phyloP scores from a whole-genome alignment of 139 green algal genomes.

The Ulvella scutata region DNA sequence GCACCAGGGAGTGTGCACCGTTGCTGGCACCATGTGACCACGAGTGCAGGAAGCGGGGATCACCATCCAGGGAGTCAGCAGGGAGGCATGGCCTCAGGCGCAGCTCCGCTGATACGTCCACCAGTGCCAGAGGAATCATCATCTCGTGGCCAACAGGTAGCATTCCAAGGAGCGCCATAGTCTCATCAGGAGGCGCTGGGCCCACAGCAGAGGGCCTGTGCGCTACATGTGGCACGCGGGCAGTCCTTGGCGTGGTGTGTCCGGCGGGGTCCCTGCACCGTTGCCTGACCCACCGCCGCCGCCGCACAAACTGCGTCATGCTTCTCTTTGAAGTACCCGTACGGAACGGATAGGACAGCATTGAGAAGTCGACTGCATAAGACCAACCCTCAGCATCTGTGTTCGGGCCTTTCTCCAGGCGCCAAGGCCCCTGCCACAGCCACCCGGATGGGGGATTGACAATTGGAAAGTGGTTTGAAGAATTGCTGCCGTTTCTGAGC shows the following conservation, averaged over 20 bases:
- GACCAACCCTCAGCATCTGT: background rate
- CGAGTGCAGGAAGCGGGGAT: background rate
- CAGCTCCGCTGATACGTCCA: background rate
- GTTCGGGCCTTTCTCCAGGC: background rate
- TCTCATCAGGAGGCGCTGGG: background rate
- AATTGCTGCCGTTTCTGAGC: background rate
- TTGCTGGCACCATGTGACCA: background rate
- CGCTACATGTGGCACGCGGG: too few species aligned
- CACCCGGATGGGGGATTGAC: background rate
- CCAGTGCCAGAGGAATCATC: background rate
- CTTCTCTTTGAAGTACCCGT: background rate
- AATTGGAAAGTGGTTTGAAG: background rate
- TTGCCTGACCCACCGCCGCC: background rate
- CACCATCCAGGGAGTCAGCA: background rate
- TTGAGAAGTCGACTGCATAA: background rate
- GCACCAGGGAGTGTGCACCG: background rate
- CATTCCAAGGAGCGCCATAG: background rate
- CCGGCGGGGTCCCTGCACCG: background rate
- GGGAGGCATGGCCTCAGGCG: background rate
- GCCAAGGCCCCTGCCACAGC: background rate
- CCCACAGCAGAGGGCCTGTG: too few species aligned
- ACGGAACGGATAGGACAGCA: background rate
- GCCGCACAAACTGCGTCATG: background rate
- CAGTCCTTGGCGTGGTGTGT: too few species aligned
- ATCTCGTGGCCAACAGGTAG: background rate